phyloP scores from a whole-genome alignment of 2,329 filamentous ascomycete species.

The Trichoderma hamatum region DNA sequence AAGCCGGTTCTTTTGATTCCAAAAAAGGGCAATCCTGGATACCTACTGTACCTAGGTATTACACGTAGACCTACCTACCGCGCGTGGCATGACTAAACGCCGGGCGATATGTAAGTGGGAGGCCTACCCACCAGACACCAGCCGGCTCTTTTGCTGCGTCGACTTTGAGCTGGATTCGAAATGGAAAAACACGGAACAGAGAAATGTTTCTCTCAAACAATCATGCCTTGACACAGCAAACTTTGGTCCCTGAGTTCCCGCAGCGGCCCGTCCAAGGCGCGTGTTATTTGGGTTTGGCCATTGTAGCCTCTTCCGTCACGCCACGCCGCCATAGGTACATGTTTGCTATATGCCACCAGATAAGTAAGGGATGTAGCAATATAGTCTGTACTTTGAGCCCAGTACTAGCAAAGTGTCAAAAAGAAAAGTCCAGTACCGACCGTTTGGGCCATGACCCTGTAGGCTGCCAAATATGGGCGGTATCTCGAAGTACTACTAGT shows the following conservation, averaged over 20 bases:
- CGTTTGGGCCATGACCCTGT: neutral
- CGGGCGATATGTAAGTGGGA: neutral
- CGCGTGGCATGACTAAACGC: neutral
- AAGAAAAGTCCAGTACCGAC: neutral
- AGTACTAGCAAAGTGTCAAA: neutral
- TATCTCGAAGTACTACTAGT: neutral
- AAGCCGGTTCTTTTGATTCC: neutral
- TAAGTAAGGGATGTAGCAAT: neutral
- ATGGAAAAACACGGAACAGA: neutral
- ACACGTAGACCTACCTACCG: neutral
- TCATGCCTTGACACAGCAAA: neutral
- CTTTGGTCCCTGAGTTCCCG: slow-evolving; percentile 1
- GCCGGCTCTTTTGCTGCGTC: neutral
- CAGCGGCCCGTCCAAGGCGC: slow-evolving; percentile 25
- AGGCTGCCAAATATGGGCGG: neutral
- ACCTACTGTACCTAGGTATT: neutral
- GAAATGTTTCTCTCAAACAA: neutral
- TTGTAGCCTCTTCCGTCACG: slow-evolving; percentile 15
- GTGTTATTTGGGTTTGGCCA: slow-evolving; percentile 7
- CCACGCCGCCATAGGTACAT: neutral
- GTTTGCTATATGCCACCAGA: neutral
- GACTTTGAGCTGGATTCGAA: neutral
- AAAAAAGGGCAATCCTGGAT: neutral
- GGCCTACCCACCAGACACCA: neutral
- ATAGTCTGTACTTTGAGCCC: neutral